phyloP scores from a whole-genome alignment of 2,329 filamentous ascomycete species.

The Trichoderma aggressivum region DNA sequence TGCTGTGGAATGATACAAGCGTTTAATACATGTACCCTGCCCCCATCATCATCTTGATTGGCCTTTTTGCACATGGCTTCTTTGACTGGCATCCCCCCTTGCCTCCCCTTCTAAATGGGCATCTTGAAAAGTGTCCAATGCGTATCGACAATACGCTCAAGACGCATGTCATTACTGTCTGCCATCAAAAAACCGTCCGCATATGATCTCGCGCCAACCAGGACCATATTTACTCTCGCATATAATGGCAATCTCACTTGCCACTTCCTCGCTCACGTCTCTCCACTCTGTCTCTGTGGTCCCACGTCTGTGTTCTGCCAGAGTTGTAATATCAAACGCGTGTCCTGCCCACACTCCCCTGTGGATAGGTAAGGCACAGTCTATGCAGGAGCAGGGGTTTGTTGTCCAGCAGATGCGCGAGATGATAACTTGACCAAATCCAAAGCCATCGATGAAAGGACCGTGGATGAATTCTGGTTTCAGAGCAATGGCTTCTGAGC shows the following conservation, averaged over 20 bases:
- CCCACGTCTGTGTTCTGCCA: neutral
- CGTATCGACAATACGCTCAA: neutral
- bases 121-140: too few species aligned
- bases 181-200: neutral
- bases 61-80: too few species aligned
- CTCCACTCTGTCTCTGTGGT: neutral
- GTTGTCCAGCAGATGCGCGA: slow-evolving; percentile 20
- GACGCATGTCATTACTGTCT: neutral
- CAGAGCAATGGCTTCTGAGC: slow-evolving; percentile 16
- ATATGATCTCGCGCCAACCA: neutral
- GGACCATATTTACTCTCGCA: neutral
- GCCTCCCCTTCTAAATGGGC: too few species aligned
- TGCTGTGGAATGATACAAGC: neutral
- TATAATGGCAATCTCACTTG: neutral
- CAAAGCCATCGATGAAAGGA: slow-evolving; percentile 2
- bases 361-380: neutral
- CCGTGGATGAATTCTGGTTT: slow-evolving; percentile 16
- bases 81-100: too few species aligned
- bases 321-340: slow-evolving; percentile 17
- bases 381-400: neutral
- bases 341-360: slow-evolving; percentile 20
- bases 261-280: slow-evolving; percentile 16
- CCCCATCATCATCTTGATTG: too few species aligned
- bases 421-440: slow-evolving; percentile 19
- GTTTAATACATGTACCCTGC: too few species aligned